phyloP scores from a whole-genome alignment of 2,329 filamentous ascomycete species.

The Gnomoniopsis smithogilvyi region DNA sequence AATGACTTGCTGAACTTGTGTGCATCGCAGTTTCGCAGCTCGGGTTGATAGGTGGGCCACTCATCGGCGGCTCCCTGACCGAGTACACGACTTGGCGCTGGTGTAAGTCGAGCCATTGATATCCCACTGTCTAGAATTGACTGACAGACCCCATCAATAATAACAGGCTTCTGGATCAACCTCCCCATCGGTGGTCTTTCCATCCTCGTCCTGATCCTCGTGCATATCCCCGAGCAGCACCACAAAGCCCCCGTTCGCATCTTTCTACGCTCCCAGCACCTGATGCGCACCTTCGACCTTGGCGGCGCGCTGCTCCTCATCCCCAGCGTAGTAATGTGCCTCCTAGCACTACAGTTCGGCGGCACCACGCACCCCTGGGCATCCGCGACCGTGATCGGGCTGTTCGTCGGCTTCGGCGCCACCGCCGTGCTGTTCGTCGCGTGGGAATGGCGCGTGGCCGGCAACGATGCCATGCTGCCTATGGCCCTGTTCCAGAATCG shows the following conservation, averaged over 20 bases:
- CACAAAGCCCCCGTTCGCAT: conserved; percentile 5
- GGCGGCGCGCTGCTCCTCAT: conserved; percentile 25
- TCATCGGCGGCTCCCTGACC: conserved; percentile 14
- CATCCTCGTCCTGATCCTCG: conserved; percentile 18
- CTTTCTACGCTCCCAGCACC: conserved; percentile 9
- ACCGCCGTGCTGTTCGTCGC: conserved; percentile 23
- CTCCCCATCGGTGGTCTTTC: conserved; percentile 27
- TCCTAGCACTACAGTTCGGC: conserved; percentile 33
- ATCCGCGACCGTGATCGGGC: conserved; percentile 27
- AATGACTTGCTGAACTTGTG: neutral
- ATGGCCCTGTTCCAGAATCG: conserved; percentile 20
- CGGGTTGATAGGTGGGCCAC: conserved; percentile 30
- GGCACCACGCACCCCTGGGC: conserved; percentile 28
- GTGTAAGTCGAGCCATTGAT: conserved; percentile 3
- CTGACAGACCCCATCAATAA: neutral
- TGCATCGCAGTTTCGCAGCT: conserved; percentile 25
- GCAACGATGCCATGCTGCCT: conserved; percentile 27
- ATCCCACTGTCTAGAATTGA: neutral
- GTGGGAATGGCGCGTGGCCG: conserved; percentile 25
- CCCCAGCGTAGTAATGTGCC: conserved; percentile 27
- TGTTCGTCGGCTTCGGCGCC: conserved; percentile 24
- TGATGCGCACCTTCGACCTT: conserved; percentile 18
- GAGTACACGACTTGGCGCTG: conserved; percentile 30
- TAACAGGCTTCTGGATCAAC: conserved; percentile 27
- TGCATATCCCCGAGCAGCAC: conserved; percentile 27